These are phyloP conservation scores for Helminthosporium solani DNA, from an alignment of 2,329 filamentous ascomycete genomes.

Conservation along the genomic window DNA sequence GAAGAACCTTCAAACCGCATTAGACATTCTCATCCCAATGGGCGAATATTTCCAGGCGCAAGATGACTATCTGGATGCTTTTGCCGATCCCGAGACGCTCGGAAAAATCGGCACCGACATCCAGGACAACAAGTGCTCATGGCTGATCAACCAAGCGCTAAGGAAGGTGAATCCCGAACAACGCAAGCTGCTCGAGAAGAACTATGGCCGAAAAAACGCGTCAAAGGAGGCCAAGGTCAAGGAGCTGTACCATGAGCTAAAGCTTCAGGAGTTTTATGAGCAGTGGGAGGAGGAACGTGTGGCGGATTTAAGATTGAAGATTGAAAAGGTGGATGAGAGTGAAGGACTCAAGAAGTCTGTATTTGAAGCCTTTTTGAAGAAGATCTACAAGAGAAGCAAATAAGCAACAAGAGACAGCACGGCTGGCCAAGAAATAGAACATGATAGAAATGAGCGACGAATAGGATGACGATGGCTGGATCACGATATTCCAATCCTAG, in stretches of 20 bases:
- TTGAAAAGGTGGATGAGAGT: slow-evolving; percentile 78
- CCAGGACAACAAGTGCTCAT: slow-evolving; percentile 99
- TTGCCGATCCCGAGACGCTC: slow-evolving; percentile 85
- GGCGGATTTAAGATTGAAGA: slow-evolving; percentile 71
- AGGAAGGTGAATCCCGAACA: slow-evolving; percentile 79
- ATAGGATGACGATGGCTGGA: no score
- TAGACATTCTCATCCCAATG: slow-evolving; percentile 92
- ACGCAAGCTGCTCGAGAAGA: slow-evolving; percentile 80
- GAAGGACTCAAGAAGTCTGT: slow-evolving; percentile 86
- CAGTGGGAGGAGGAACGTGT: slow-evolving; percentile 89
- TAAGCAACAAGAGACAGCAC: no score
- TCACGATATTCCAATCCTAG: no score
- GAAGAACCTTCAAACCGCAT: slow-evolving; percentile 83
- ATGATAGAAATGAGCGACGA: no score
- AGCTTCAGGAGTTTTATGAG: slow-evolving; percentile 79
- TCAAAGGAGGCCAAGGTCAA: slow-evolving; percentile 83
- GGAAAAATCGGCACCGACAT: slow-evolving; percentile 99
- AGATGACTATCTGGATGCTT: slow-evolving; percentile 98
- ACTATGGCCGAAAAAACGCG: slow-evolving; percentile 91
- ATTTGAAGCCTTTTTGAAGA: slow-evolving; percentile 85
- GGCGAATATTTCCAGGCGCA: slow-evolving; percentile 99
- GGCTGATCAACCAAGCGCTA: slow-evolving; percentile 94
- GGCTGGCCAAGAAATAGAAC: no score
- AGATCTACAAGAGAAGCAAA: slow-evolving; percentile 99
- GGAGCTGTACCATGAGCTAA: slow-evolving; percentile 81